Evolutionary conservation across 1,139 yeast species (phyloP), one percentile per base, ranked within the genome.

Genomic region (Groenewaldozyma auringiensis): DNA sequence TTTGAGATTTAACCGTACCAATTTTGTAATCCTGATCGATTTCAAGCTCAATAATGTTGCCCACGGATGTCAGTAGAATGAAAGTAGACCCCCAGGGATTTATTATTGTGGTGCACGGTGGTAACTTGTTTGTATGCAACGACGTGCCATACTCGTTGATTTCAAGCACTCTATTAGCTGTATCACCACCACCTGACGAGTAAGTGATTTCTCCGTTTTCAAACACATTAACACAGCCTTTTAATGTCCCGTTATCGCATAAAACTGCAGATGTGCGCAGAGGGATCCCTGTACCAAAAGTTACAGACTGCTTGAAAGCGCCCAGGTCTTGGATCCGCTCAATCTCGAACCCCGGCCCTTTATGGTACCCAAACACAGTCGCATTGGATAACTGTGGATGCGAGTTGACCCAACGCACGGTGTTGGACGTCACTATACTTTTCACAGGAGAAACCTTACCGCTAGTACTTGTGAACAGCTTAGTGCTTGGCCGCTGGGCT

Each of bases 11-110:
- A 17, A 33, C 36, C 18, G 9, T 14, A 6, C 11, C 18, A 9
- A 6, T 33, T 14, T 33, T 17, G 13, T 17, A 4, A 33, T 33
- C 16, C n/a, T n/a, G n/a, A 33, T 6, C 13, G 17, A 33, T 14
- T 14, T 33, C 36, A 9, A 35, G 20, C 21, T 35, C 25, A 35
- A 35, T 35, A 11, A 35, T 20, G 14, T 35, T 35, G 25, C 38
- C 21, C n/a, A 9, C 25, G 6, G 16, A 4, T 35, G 38, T 17
- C 38, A 35, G 16, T 17, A 20, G 13, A 17, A 17, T 9, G 16
- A 35, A 35, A 9, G 9, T 35, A 18, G 4, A 4, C 22, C 14
- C n/a, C 25, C 25, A 17, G 25, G 21, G 13, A 17, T 16, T 4
- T 14, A 20, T 35, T 9, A 35, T n/a, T 18, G 8, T 14, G 4